A percentile compares a stretch with the other conserved stretches of the same genome.
Conservation (phyloP, 1,284 basidiomycete genomes). For the Melampsora larici-populina region DNA sequence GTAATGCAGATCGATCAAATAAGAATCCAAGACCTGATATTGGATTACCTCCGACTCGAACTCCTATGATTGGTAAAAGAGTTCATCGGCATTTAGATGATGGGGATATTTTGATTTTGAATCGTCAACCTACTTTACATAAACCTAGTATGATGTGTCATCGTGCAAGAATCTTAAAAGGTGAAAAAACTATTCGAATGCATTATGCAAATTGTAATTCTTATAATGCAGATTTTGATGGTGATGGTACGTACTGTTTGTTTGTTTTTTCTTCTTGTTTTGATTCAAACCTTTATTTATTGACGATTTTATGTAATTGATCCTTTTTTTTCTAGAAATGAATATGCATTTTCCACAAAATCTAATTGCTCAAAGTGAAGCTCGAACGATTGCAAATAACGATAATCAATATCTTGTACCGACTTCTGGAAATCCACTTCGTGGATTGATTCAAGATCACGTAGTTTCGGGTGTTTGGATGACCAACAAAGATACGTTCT, state of each 20-base stretch:
- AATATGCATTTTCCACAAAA: conserved; percentile 99
- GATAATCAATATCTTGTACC: conserved; percentile 99
- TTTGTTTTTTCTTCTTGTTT: neutral
- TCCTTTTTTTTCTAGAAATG: conserved; percentile 67
- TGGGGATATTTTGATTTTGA: conserved; percentile 92
- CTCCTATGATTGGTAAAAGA: conserved; percentile 77
- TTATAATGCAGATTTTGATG: conserved; percentile 99
- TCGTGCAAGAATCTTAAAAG: conserved; percentile 82
- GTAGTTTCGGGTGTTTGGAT: conserved; percentile 99
- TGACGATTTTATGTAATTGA: neutral
- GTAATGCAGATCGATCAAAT: conserved; percentile 60
- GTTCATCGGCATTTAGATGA: conserved; percentile 92
- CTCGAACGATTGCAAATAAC: conserved; percentile 91
- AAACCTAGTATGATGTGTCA: conserved; percentile 99
- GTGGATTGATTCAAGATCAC: conserved; percentile 98
- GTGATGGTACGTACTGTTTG: conserved; percentile 77
- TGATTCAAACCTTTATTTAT: neutral
- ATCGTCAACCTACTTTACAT: conserved; percentile 96
- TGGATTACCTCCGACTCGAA: conserved; percentile 52
- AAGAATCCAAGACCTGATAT: conserved; percentile 58
- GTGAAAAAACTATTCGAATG: conserved; percentile 99
- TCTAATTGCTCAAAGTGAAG: conserved; percentile 87
- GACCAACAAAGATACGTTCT: conserved; percentile 93
- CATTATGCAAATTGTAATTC: conserved; percentile 99
- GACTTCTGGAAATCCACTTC: conserved; percentile 94